Percentiles rank a stretch among this genome's conserved stretches.
Conservation (phyloP, 177 flowering plant genomes). For the Telopea speciosissima region DNA sequence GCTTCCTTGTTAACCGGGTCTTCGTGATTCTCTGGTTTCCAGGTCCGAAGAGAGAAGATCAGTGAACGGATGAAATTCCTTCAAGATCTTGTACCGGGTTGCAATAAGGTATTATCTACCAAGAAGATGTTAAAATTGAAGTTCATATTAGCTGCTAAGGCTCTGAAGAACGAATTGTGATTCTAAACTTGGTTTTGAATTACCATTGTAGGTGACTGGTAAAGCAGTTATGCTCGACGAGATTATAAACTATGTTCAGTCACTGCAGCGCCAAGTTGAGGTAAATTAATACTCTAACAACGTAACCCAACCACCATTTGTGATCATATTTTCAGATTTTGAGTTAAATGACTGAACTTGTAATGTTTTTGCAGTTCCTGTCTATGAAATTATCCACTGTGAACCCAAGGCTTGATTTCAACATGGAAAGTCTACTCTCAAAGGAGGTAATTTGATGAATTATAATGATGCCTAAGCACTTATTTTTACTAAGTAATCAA, state of each 20-base stretch:
- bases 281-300: constrained; percentile 25
- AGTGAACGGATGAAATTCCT: constrained; percentile 61
- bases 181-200: neutral
- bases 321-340: neutral
- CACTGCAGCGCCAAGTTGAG: constrained; percentile 92
- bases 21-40: neutral
- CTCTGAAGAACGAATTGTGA: neutral
- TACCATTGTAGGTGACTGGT: constrained; percentile 50
- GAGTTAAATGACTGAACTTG: neutral
- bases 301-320: neutral
- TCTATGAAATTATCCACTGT: constrained; percentile 82
- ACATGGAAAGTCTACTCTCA: constrained; percentile 31
- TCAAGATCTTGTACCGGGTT: constrained; percentile 67
- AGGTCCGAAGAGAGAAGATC: constrained; percentile 63
- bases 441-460: constrained; percentile 56
- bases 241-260: constrained; percentile 86
- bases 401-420: constrained; percentile 50
- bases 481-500: neutral
- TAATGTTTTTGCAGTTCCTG: constrained; percentile 44
- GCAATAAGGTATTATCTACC: constrained; percentile 41
- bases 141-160: neutral
- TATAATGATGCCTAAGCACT: neutral
- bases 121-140: neutral
- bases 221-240: constrained; percentile 88
- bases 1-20: neutral